A percentile compares a stretch with the other conserved stretches of the same genome.
Conservation (phyloP, 1,284 basidiomycete genomes). For the Cutaneotrichosporon dermatis region DNA sequence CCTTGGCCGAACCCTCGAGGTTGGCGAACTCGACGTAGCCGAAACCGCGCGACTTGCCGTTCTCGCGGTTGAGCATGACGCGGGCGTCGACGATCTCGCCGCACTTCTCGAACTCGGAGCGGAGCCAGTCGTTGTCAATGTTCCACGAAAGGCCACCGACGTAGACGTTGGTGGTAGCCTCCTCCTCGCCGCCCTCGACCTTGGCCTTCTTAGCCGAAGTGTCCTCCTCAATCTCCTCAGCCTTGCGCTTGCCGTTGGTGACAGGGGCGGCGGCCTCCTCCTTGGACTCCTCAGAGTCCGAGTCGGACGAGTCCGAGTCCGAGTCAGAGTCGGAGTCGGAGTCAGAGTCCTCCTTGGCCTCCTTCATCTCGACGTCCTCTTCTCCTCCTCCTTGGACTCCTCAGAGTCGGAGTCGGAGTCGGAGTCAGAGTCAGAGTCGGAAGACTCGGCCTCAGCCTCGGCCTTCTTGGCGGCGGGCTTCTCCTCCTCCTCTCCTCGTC, state of each 20-base stretch:
- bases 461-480: background rate
- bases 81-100: conserved; percentile 83
- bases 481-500: conserved; percentile 20
- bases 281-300: conserved; percentile 30
- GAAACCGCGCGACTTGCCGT: conserved; percentile 83
- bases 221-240: conserved; percentile 49
- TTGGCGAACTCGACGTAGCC: conserved; percentile 85
- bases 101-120: conserved; percentile 80
- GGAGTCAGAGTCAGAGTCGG: background rate
- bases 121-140: conserved; percentile 94
- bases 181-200: conserved; percentile 56
- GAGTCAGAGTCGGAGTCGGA: conserved; percentile 18
- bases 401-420: conserved; percentile 24
- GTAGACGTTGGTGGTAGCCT: conserved; percentile 70
- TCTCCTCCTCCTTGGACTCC: conserved; percentile 18
- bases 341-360: conserved; percentile 9
- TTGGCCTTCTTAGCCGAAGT: conserved; percentile 71
- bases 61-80: conserved; percentile 86
- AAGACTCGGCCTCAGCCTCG: background rate
- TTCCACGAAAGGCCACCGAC: conserved; percentile 95
- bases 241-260: conserved; percentile 4
- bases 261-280: conserved; percentile 32
- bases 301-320: conserved; percentile 15
- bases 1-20: conserved; percentile 65
- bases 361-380: conserved; percentile 19